Conservation (phyloP, 148 eudicot genomes). For the Rhododendron ovatum region DNA sequence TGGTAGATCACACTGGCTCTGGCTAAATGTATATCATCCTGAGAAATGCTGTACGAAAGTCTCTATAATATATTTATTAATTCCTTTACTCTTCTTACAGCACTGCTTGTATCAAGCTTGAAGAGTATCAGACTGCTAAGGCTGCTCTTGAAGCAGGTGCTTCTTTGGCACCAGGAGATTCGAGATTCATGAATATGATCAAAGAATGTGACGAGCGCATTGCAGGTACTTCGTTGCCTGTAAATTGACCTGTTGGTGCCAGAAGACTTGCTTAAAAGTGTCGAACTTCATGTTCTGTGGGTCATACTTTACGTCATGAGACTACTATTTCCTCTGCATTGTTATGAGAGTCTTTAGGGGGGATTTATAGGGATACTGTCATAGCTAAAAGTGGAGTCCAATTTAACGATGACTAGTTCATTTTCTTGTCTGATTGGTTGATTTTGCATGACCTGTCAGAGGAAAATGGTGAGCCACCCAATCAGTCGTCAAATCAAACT, state of each 20-base stretch:
- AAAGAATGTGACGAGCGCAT: slow-evolving; percentile 78
- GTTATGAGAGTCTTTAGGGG: background rate
- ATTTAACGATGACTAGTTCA: background rate
- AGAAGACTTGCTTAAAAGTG: background rate
- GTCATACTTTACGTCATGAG: background rate
- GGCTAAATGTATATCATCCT: background rate
- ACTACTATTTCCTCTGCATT: background rate
- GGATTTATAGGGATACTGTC: background rate
- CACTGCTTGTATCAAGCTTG: slow-evolving; percentile 79
- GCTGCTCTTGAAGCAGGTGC: slow-evolving; percentile 74
- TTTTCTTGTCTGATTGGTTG: slow-evolving; percentile 3
- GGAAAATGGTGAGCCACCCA: slow-evolving; percentile 50
- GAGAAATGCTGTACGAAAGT: background rate
- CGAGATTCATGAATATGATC: slow-evolving; percentile 70
- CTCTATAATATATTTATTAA: background rate
- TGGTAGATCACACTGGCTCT: background rate
- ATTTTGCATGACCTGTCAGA: slow-evolving; percentile 32
- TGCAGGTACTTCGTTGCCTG: slow-evolving; percentile 53
- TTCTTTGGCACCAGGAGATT: slow-evolving; percentile 60
- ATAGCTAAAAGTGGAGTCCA: background rate
- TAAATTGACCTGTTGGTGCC: background rate
- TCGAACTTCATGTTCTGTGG: background rate
- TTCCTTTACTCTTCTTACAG: slow-evolving; percentile 29
- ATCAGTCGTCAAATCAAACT: slow-evolving; percentile 20
- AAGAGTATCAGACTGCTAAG: slow-evolving; percentile 93